phyloP scores from a whole-genome alignment of 768 basidiomycete species.

The Suillus spraguei region DNA sequence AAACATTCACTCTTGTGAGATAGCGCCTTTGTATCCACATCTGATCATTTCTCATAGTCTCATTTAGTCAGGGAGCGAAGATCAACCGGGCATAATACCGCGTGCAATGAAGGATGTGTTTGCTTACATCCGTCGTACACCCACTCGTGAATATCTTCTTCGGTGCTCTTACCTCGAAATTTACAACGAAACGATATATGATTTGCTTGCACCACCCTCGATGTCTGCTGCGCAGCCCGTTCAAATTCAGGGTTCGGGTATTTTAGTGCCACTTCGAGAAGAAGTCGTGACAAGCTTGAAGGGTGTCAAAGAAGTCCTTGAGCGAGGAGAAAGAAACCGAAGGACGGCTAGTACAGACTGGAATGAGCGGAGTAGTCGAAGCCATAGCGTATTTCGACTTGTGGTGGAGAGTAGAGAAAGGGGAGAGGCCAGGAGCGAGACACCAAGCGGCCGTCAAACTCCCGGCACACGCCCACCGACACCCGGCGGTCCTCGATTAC shows the following conservation, averaged over 20 bases:
- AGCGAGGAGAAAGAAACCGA: constrained; percentile 83
- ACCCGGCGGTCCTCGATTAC: constrained; percentile 64
- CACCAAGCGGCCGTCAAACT: constrained; percentile 48
- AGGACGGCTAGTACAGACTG: constrained; percentile 97
- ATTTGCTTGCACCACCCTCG: constrained; percentile 77
- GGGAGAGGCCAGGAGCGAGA: constrained; percentile 46
- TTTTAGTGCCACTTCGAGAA: constrained; percentile 80
- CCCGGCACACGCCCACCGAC: constrained; percentile 54
- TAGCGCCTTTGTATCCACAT: constrained; percentile 21
- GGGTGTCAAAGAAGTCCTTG: constrained; percentile 82
- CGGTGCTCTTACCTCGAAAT: constrained; percentile 97
- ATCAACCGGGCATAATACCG: constrained; percentile 93
- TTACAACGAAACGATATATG: constrained; percentile 91
- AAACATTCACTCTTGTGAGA: constrained; percentile 67
- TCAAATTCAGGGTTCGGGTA: constrained; percentile 70
- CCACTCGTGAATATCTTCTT: constrained; percentile 87
- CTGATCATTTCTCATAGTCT: constrained; percentile 21
- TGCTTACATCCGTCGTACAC: constrained; percentile 73
- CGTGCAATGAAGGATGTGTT: constrained; percentile 93
- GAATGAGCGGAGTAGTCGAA: constrained; percentile 94
- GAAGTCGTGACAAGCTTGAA: constrained; percentile 93
- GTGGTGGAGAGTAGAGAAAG: constrained; percentile 88
- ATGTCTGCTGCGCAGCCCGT: constrained; percentile 58
- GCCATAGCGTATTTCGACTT: constrained; percentile 92
- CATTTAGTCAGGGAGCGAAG: constrained; percentile 68